Evolutionary conservation across 805 yeast species (phyloP).

Genomic region (Torulaspora maleeae): DNA sequence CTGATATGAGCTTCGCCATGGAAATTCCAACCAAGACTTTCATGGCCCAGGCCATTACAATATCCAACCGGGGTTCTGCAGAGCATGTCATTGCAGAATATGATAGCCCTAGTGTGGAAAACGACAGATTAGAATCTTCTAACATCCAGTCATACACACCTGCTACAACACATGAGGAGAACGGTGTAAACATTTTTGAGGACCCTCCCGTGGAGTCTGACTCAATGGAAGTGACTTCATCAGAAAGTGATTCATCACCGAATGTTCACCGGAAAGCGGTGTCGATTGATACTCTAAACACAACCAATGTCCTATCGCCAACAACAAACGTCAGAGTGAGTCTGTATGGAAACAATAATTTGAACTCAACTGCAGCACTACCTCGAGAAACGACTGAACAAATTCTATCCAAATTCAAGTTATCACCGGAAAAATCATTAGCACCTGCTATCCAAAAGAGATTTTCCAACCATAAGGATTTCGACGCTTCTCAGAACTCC

Average conservation of each 20-base stretch:
- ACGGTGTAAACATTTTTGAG: constrained; percentile 28
- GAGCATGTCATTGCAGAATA: constrained; percentile 11
- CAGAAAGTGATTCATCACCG: constrained; percentile 19
- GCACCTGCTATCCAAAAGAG: constrained; percentile 22
- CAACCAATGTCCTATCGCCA: constrained; percentile 29
- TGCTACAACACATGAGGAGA: constrained; percentile 13
- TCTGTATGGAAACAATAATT: constrained; percentile 26
- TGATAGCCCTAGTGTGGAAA: background rate
- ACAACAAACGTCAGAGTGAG: constrained; percentile 35
- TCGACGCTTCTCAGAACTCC: constrained; percentile 14
- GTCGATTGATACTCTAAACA: constrained; percentile 33
- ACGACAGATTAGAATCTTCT: background rate
- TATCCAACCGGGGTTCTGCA: constrained; percentile 18
- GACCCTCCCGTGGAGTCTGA: constrained; percentile 28
- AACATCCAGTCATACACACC: constrained; percentile 1
- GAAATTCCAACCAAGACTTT: constrained; percentile 29
- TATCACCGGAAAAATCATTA: constrained; percentile 27
- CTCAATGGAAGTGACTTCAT: constrained; percentile 22
- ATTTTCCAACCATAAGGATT: constrained; percentile 17
- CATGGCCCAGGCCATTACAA: constrained; percentile 32
- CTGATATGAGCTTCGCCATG: constrained; percentile 31
- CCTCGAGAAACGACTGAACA: constrained; percentile 35
- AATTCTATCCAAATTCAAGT: constrained; percentile 30
- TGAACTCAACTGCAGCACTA: constrained; percentile 14
- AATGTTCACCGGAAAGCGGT: constrained; percentile 32